These are phyloP conservation scores for Amoebophrya sp. DNA, from an alignment of 169 alveolate genomes.

Conservation along the genomic window DNA sequence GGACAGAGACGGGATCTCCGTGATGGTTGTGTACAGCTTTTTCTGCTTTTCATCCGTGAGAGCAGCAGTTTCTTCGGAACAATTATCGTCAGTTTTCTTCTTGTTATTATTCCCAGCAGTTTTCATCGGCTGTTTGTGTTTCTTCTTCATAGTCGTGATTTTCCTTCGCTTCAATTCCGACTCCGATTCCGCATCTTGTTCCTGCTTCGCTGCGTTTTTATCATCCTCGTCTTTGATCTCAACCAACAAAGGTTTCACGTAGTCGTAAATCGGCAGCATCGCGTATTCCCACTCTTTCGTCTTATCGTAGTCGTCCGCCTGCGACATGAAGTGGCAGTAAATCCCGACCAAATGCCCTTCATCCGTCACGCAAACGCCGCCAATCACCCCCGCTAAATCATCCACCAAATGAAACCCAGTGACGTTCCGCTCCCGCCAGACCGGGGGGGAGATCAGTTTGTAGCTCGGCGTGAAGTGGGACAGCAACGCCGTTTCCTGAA, in stretches of 20 bases:
- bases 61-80: too few relatives aligned
- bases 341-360: background rate
- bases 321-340: background rate
- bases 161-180: too few relatives aligned
- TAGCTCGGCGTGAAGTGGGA: background rate
- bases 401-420: background rate
- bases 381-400: background rate
- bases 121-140: too few relatives aligned
- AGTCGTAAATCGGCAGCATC: background rate
- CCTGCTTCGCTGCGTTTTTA: too few relatives aligned
- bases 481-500: background rate
- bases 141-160: too few relatives aligned
- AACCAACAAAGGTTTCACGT: background rate
- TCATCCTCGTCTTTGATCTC: too few relatives aligned
- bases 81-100: too few relatives aligned
- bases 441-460: background rate
- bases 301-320: background rate
- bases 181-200: too few relatives aligned
- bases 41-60: background rate
- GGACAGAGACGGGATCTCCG: background rate
- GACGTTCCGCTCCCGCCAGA: background rate
- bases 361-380: background rate
- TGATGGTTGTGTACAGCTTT: background rate
- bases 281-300: background rate
- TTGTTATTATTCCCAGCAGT: too few relatives aligned